Evolutionary conservation across 768 basidiomycete species (phyloP), one percentile per base, ranked within the genome.

Genomic region (Lactarius sanguifluus): DNA sequence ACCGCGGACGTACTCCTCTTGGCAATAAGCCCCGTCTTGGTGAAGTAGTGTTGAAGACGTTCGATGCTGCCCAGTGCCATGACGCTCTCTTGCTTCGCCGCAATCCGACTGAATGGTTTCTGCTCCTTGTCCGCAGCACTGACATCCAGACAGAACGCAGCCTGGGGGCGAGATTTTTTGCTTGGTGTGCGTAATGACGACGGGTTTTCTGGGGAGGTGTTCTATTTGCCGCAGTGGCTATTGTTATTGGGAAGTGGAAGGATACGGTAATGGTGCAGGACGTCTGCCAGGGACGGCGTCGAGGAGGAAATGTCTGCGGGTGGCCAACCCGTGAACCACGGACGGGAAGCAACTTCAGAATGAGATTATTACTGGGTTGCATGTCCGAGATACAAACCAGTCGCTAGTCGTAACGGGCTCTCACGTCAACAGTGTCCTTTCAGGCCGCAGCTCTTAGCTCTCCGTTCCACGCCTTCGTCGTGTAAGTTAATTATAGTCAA

Each of bases 31-130:
- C 92, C 92, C 0, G 91, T 86, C 82, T 94, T 94, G 9, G 91
- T 92, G 73, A 96, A 98, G 75, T 95, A 96, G 73, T 95, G 89
- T 77, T 98, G 96, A 50, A 98, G 83, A 75, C 96, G 92, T 74
- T 96, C 91, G 71, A 98, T 98, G 74, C 92, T 94, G n/a, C 95
- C 95, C 20, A 98, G 78, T 0, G 93, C 87, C 87, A 96, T 90
- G 23, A 98, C 95, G 71, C 91, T 94, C 76, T 94, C 92, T 52
- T 96, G 86, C 78, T 95, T 96, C 5, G 93, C 92, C 1, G 96
- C 96, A 66, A 90, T 92, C 68, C 90, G 81, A 71, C 90, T 91
- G 82, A 95, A 96, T 2, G 92, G 91, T 70, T 94, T 94, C 76
- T 85, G 81, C 0, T 84, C 85, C 74, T 91, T 93, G 75, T 88